Evolutionary conservation across 2,329 filamentous ascomycete genomes (phyloP).

Genomic region (Paecilomyces formosus): DNA sequence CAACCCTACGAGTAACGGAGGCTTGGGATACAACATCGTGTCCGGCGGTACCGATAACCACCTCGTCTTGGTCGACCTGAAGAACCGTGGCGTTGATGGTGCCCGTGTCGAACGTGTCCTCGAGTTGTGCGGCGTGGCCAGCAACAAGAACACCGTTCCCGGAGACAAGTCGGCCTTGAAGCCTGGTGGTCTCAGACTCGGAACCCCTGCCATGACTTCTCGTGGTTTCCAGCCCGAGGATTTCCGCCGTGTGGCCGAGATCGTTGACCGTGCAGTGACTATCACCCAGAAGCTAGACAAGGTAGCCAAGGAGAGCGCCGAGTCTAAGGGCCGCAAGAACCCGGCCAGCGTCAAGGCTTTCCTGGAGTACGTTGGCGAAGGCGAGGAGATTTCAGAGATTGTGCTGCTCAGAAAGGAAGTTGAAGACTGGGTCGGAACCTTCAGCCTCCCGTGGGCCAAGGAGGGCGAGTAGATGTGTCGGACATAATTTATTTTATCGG

Average conservation of each 20-base stretch:
- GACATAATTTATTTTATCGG: background rate
- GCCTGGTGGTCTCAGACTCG: constrained; percentile 87
- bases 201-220: constrained; percentile 95
- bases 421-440: constrained; percentile 74
- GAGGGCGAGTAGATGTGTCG: constrained; percentile 39
- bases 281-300: constrained; percentile 75
- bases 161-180: constrained; percentile 90
- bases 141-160: constrained; percentile 98
- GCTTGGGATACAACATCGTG: constrained; percentile 87
- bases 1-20: constrained; percentile 62
- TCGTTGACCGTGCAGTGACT: constrained; percentile 74
- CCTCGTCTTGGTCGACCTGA: constrained; percentile 92
- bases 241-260: constrained; percentile 77
- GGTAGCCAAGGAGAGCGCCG: constrained; percentile 59
- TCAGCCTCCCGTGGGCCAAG: constrained; percentile 77
- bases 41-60: constrained; percentile 95
- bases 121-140: constrained; percentile 89
- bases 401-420: constrained; percentile 84
- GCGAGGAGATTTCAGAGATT: constrained; percentile 75
- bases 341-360: constrained; percentile 99
- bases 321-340: constrained; percentile 79
- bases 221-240: constrained; percentile 85
- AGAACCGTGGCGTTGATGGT: constrained; percentile 78
- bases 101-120: constrained; percentile 86
- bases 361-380: constrained; percentile 76